Conservation (phyloP, 345 rosid species). For the Cardamine resedifolia region DNA sequence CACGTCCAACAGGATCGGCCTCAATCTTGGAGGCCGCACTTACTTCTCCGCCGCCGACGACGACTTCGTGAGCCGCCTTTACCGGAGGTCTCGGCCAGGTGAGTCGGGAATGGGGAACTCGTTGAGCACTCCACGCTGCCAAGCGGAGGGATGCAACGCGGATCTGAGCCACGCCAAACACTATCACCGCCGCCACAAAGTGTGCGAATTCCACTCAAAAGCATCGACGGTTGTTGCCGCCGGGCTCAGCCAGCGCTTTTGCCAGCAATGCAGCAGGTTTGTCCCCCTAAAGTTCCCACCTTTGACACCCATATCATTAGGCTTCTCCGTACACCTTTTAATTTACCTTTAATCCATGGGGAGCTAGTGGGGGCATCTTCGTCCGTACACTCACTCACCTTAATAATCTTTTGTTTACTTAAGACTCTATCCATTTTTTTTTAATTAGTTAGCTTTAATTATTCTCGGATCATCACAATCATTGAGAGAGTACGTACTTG, state of each 20-base stretch:
- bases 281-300: conserved; percentile 28
- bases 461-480: not conserved
- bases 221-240: conserved; percentile 85
- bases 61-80: conserved; percentile 82
- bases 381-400: conserved; percentile 6
- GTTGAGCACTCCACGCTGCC: conserved; percentile 63
- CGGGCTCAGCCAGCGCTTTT: conserved; percentile 94
- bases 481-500: conserved; percentile 43
- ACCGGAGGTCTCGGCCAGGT: conserved; percentile 72
- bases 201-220: conserved; percentile 95
- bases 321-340: conserved; percentile 15
- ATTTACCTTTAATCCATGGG: conserved; percentile 14
- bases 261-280: conserved; percentile 99
- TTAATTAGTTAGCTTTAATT: too few relatives aligned
- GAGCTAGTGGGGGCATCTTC: conserved; percentile 6
- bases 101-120: conserved; percentile 51
- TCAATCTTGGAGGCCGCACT: conserved; percentile 87
- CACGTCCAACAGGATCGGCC: conserved; percentile 66
- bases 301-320: conserved; percentile 32
- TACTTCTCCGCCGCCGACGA: conserved; percentile 91
- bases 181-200: conserved; percentile 97
- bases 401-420: not conserved
- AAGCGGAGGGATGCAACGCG: conserved; percentile 95
- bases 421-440: not conserved
- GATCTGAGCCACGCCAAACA: conserved; percentile 92